Conservation (phyloP, 2,329 filamentous ascomycete species). For the Ceratocystis variospora region DNA sequence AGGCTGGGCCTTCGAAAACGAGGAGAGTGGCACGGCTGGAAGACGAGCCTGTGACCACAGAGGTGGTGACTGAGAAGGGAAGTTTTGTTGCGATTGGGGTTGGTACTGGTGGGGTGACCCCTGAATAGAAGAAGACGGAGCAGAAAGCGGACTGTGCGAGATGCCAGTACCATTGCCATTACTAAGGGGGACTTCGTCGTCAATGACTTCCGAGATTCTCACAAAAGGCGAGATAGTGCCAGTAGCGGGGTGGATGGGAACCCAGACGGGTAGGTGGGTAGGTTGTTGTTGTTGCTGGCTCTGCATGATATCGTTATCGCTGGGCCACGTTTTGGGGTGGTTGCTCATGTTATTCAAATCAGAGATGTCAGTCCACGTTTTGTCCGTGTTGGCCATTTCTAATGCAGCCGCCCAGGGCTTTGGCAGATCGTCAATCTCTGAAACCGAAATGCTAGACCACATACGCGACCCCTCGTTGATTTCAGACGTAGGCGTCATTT, state of each 20-base stretch:
- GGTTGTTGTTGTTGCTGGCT: constrained; percentile 5
- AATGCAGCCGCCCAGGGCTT: background rate
- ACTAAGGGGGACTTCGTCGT: constrained; percentile 10
- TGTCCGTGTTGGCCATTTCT: background rate
- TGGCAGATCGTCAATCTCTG: background rate
- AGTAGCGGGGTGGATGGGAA: constrained; percentile 15
- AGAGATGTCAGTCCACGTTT: background rate
- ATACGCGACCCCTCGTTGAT: background rate
- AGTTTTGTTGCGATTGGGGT: constrained; percentile 4
- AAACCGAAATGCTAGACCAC: constrained; percentile 6
- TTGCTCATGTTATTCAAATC: background rate
- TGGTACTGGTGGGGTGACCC: constrained; percentile 17
- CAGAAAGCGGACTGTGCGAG: constrained; percentile 15
- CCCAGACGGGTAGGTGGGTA: constrained; percentile 16
- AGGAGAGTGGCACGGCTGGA: constrained; percentile 10
- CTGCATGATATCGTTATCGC: constrained; percentile 1
- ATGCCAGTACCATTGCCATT: background rate
- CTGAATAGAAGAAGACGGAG: constrained; percentile 13
- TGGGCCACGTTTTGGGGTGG: constrained; percentile 7
- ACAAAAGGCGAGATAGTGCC: constrained; percentile 15
- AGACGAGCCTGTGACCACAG: constrained; percentile 16
- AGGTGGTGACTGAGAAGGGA: constrained; percentile 9
- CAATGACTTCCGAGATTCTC: constrained; percentile 14
- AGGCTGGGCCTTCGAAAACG: constrained; percentile 5
- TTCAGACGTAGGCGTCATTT: background rate